Evolutionary conservation across 768 basidiomycete genomes (phyloP).

Genomic region (Hygrophorus pudorinus): DNA sequence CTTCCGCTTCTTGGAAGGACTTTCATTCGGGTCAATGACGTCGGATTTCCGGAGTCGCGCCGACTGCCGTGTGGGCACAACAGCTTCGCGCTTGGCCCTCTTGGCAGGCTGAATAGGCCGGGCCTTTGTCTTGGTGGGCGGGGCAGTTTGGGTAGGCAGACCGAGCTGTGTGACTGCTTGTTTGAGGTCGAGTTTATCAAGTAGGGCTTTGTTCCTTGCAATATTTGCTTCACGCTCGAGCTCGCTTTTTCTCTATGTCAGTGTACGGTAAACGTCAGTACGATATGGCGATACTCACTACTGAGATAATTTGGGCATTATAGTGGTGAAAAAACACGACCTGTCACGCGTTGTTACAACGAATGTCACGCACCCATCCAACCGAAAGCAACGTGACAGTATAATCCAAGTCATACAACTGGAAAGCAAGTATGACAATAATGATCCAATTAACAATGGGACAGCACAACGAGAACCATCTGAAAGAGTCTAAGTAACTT

Average conservation of each 20-base stretch:
- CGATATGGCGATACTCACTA: neutral
- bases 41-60: constrained; percentile 42
- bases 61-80: constrained; percentile 56
- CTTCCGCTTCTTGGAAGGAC: constrained; percentile 48
- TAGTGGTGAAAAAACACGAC: neutral
- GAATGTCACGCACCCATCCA: neutral
- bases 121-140: neutral
- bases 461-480: neutral
- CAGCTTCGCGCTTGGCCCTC: constrained; percentile 38
- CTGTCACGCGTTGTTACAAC: neutral
- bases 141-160: constrained; percentile 17
- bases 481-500: constrained; percentile 53
- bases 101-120: constrained; percentile 44
- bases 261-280: too few species aligned
- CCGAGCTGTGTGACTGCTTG: constrained; percentile 42
- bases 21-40: constrained; percentile 49
- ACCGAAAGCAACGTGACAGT: neutral
- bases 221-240: constrained; percentile 73
- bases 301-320: neutral
- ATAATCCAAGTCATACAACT: neutral
- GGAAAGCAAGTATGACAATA: neutral
- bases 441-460: too few species aligned
- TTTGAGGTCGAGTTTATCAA: constrained; percentile 62
- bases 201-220: constrained; percentile 64
- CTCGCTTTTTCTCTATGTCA: constrained; percentile 29